Conservation (phyloP, 164 flowering plant species). For the Tetracentron sinense region DNA sequence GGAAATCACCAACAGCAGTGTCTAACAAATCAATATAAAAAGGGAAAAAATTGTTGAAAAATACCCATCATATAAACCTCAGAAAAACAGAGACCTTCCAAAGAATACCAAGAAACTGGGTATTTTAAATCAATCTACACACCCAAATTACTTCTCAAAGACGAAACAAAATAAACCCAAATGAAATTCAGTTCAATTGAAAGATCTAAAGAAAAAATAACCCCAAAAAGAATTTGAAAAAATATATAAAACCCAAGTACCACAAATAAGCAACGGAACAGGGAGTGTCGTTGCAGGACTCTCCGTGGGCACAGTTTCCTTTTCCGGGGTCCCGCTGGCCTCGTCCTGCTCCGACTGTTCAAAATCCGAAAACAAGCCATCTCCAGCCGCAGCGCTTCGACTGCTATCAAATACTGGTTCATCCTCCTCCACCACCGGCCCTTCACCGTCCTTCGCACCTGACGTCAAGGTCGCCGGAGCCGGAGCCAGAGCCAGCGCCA, state of each 20-base stretch:
- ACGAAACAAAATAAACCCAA: too few species aligned
- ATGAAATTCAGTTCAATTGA: constrained; percentile 10
- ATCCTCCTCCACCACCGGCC: constrained; percentile 9
- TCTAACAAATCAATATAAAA: too few species aligned
- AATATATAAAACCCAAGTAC: constrained; percentile 16
- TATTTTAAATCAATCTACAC: too few species aligned
- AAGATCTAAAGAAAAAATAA: not conserved
- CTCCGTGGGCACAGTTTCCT: constrained; percentile 15
- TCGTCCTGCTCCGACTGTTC: constrained; percentile 38
- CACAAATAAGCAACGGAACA: constrained; percentile 46
- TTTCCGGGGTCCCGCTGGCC: constrained; percentile 25
- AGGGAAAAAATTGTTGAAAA: too few species aligned
- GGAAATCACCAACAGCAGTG: too few species aligned
- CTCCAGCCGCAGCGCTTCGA: constrained; percentile 56
- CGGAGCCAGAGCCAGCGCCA: constrained; percentile 14
- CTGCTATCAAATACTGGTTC: constrained; percentile 57
- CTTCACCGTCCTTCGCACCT: constrained; percentile 19
- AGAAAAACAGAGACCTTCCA: not conserved
- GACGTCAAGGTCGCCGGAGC: constrained; percentile 10
- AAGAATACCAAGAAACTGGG: not conserved
- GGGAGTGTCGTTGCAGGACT: constrained; percentile 13
- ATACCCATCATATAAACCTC: not conserved
- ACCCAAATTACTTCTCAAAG: too few species aligned
- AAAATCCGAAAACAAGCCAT: constrained; percentile 65
- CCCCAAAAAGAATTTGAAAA: not conserved